Conservation (phyloP, 208 protist species). For the Acanthamoeba sp. region DNA sequence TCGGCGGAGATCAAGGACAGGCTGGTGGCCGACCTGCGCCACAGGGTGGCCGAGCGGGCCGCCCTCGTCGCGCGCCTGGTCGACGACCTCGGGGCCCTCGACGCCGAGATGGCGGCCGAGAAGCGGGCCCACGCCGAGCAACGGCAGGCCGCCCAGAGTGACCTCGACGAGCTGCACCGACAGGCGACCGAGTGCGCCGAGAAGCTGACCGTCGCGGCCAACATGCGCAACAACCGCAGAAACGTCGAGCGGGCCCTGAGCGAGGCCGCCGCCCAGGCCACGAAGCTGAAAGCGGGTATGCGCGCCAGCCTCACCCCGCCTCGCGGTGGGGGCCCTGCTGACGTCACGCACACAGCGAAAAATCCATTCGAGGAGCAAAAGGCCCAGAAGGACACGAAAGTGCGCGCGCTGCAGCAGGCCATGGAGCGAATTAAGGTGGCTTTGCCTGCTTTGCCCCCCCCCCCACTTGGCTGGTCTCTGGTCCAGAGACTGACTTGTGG, state of each 20-base stretch:
- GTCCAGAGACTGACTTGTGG: too few species aligned
- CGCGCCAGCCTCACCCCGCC: too few species aligned
- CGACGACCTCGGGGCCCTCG: not conserved
- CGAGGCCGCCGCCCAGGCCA: not conserved
- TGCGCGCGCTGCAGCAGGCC: not conserved
- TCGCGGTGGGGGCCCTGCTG: not conserved
- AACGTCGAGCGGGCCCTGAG: not conserved
- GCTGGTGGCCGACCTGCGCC: not conserved
- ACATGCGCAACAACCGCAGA: conserved; percentile 48
- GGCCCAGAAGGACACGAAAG: not conserved
- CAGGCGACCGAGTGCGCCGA: conserved; percentile 37
- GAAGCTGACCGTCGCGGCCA: not conserved
- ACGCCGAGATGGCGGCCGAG: not conserved
- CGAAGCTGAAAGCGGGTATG: not conserved
- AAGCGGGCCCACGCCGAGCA: not conserved
- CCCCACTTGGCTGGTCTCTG: too few species aligned
- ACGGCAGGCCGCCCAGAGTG: not conserved
- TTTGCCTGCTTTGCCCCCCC: too few species aligned
- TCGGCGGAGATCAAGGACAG: conserved; percentile 6
- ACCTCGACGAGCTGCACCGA: not conserved
- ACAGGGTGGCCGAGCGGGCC: not conserved
- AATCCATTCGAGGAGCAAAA: conserved; percentile 59
- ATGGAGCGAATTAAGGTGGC: not conserved
- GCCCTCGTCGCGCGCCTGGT: not conserved
- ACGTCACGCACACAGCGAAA: conserved; percentile 3